Evolutionary conservation across 306 rosid species (phyloP).

Genomic region (Sesbania bispinosa): DNA sequence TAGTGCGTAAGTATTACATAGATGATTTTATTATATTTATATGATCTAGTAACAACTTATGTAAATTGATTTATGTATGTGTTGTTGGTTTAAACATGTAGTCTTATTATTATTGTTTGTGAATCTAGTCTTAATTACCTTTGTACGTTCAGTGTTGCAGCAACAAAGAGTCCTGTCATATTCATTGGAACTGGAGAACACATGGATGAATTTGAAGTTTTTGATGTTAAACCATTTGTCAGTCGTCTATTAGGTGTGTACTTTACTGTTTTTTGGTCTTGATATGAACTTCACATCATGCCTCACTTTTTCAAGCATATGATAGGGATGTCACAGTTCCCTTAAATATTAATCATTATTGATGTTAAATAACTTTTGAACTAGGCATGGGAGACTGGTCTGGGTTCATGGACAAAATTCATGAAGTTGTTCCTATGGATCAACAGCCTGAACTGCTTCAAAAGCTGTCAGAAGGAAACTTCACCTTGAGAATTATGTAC

Average conservation of each 20-base stretch:
- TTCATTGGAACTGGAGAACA: conserved; percentile 87
- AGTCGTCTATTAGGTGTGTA: conserved; percentile 72
- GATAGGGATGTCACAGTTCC: background rate
- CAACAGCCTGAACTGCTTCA: conserved; percentile 84
- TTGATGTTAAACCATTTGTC: conserved; percentile 85
- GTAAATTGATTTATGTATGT: background rate
- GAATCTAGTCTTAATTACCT: conserved; percentile 4
- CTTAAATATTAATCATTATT: background rate
- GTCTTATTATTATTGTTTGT: background rate
- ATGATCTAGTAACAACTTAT: conserved; percentile 1
- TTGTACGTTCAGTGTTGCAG: conserved; percentile 62
- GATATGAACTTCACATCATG: background rate
- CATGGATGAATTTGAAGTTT: conserved; percentile 87
- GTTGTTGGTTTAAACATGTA: conserved; percentile 11
- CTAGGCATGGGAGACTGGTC: conserved; percentile 88
- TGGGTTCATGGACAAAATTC: conserved; percentile 86
- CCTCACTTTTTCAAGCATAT: background rate
- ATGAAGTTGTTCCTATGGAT: conserved; percentile 92
- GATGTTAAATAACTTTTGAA: conserved; percentile 1
- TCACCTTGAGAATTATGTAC: conserved; percentile 73
- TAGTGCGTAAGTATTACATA: conserved; percentile 61
- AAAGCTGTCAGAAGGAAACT: conserved; percentile 77
- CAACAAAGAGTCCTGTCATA: conserved; percentile 86
- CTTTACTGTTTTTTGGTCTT: background rate
- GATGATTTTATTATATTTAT: background rate